These are phyloP conservation scores for Primulina huaijiensis DNA, from an alignment of 257 asterid genomes.

Conservation along the genomic window DNA sequence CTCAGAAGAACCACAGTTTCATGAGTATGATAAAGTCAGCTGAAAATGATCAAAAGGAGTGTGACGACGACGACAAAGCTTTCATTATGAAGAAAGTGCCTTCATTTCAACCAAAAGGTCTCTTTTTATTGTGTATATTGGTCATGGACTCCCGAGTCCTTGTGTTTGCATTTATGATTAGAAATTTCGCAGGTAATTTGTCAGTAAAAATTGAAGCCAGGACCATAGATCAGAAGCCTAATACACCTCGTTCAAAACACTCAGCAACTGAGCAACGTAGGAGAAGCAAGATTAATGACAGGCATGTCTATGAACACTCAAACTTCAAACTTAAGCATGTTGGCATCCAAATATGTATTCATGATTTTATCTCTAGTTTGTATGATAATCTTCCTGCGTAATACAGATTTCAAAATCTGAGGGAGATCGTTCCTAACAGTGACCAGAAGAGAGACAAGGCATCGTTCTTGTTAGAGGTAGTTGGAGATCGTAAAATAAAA, in stretches of 20 bases:
- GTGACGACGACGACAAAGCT: slow-evolving; percentile 74
- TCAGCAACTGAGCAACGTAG: slow-evolving; percentile 99
- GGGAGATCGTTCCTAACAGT: slow-evolving; percentile 83
- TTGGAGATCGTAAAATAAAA: slow-evolving; percentile 7
- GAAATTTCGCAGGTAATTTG: slow-evolving; percentile 47
- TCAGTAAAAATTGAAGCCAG: slow-evolving; percentile 65
- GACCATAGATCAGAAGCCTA: slow-evolving; percentile 69
- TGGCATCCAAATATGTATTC: background rate
- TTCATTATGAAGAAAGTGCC: slow-evolving; percentile 65
- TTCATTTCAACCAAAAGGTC: slow-evolving; percentile 65
- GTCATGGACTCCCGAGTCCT: slow-evolving; percentile 3
- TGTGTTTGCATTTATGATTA: slow-evolving; percentile 16
- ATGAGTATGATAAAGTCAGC: slow-evolving; percentile 72
- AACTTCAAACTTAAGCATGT: background rate
- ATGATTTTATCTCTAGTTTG: background rate
- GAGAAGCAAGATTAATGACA: slow-evolving; percentile 97
- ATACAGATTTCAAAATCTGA: slow-evolving; percentile 79
- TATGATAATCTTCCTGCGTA: background rate
- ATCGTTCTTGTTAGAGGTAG: slow-evolving; percentile 87
- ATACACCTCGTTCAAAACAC: slow-evolving; percentile 93
- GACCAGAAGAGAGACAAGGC: slow-evolving; percentile 99
- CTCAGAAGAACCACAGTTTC: slow-evolving; percentile 67
- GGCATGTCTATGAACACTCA: slow-evolving; percentile 46
- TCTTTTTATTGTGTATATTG: slow-evolving; percentile 15
- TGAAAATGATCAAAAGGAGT: slow-evolving; percentile 66